phyloP scores from a whole-genome alignment of 2,329 filamentous ascomycete species.

The Colletotrichum limetticola region DNA sequence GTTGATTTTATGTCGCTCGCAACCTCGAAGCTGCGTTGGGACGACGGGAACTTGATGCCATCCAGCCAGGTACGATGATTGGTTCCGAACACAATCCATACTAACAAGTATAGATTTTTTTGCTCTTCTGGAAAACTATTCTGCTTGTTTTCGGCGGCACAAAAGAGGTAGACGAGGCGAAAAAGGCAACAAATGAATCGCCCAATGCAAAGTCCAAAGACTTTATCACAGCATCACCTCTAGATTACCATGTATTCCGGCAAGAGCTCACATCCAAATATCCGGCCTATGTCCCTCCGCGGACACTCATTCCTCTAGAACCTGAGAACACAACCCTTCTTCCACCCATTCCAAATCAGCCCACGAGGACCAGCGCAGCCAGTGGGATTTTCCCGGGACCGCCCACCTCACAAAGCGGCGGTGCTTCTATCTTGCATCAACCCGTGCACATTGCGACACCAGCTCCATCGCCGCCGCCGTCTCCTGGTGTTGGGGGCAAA shows the following conservation, averaged over 20 bases:
- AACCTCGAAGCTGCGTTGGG: slow-evolving; percentile 77
- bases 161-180: slow-evolving; percentile 77
- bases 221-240: slow-evolving; percentile 90
- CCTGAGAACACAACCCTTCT: slow-evolving; percentile 91
- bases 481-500: slow-evolving; percentile 86
- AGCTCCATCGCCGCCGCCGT: slow-evolving; percentile 93
- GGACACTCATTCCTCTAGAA: slow-evolving; percentile 84
- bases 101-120: slow-evolving; percentile 67
- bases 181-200: slow-evolving; percentile 75
- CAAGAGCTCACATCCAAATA: slow-evolving; percentile 99
- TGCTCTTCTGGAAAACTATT: slow-evolving; percentile 93
- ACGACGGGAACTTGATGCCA: slow-evolving; percentile 70
- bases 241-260: slow-evolving; percentile 96
- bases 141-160: slow-evolving; percentile 87
- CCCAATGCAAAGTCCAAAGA: slow-evolving; percentile 72
- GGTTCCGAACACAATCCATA: not conserved
- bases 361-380: slow-evolving; percentile 67
- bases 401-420: slow-evolving; percentile 64
- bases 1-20: slow-evolving; percentile 78
- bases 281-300: slow-evolving; percentile 92
- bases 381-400: slow-evolving; percentile 71
- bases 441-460: slow-evolving; percentile 99
- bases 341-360: slow-evolving; percentile 83
- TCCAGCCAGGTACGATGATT: slow-evolving; percentile 69
- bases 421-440: slow-evolving; percentile 89